Base-by-base conservation (phyloP, 2,329 filamentous ascomycete genomes). In the Akanthomyces muscarius region DNA sequence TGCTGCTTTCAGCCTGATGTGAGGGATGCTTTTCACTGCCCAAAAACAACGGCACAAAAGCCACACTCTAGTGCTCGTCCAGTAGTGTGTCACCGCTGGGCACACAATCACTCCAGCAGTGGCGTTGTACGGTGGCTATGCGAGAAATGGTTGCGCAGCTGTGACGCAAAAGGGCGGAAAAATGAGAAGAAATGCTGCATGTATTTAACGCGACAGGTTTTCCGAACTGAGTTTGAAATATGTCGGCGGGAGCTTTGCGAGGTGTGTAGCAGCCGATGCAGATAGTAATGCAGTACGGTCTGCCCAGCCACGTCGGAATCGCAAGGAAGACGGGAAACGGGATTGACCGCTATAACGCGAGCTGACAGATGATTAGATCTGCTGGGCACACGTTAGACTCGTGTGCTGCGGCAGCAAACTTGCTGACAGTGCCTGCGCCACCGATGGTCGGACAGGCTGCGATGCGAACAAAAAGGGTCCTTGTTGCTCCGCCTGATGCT, bases 121-220 rank as follows among this genome's bases (percentile, higher is more conserved):
- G 58, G 58, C 58, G 58, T 61, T 54, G 28, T 44, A 53, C 18
- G 38, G 58, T 61, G 58, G 58, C 58, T 61, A 61, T 54, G 58
- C 50, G 58, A 51, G n/a, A n/a, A 61, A 54, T 36, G n/a, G 30
- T 50, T 50, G 58, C 58, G 13, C 48, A 47, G 50, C 38, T 36
- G 58, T 53, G 38, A 45, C 18, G 48, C 14, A 36, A 45, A 45
- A 10, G 14, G 13, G 10, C 5, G n/a, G 23, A 38, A 38, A 47
- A 1, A 36, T 38, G 44, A 33, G 30, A 21, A 16, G 18, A 18
- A 23, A 28, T 18, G 55, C 28, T 38, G 44, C 28, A 23, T 18
- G 36, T 11, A 11, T 21, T 33, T 30, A 28, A 42, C 44, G 14
- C 25, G 30, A 13, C 33, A n/a, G 56, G 33, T 28, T 21, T 21